Evolutionary conservation across 75 land plant genomes (phyloP).

Genomic region (Pseudotsuga menziesii): DNA sequence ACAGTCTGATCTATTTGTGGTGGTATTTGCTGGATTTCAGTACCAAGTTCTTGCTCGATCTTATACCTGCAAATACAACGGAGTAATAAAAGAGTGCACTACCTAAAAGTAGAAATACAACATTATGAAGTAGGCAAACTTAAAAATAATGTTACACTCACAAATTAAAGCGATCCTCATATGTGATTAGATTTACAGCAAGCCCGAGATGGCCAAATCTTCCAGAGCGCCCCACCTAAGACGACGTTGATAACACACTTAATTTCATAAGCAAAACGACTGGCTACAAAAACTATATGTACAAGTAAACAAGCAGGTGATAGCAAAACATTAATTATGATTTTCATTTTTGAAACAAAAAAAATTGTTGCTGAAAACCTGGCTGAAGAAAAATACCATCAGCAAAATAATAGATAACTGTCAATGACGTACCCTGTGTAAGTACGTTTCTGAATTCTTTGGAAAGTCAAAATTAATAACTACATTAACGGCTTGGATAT

Average conservation of each 20-base stretch:
- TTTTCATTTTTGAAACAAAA: not conserved
- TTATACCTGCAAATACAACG: slow-evolving; percentile 21
- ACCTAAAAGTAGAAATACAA: not conserved
- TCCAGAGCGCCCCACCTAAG: slow-evolving; percentile 39
- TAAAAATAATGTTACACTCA: slow-evolving; percentile 14
- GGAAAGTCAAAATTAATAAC: slow-evolving; percentile 43
- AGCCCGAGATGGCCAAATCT: slow-evolving; percentile 41
- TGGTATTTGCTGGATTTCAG: slow-evolving; percentile 37
- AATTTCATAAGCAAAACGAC: not conserved
- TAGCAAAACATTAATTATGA: not conserved
- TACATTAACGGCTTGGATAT: slow-evolving; percentile 40
- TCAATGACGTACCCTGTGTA: slow-evolving; percentile 30
- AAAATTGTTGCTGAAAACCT: not conserved
- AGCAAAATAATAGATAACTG: not conserved
- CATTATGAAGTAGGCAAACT: slow-evolving; percentile 2
- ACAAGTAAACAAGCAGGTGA: not conserved
- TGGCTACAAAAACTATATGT: not conserved
- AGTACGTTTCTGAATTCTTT: slow-evolving; percentile 35
- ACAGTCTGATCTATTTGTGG: slow-evolving; percentile 38
- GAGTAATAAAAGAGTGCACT: not conserved
- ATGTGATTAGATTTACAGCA: slow-evolving; percentile 36
- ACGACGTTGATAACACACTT: not conserved
- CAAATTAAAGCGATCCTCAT: slow-evolving; percentile 37
- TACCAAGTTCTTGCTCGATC: slow-evolving; percentile 36
- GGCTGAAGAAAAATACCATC: not conserved